These are phyloP conservation scores for Dryadomyces sulphureus DNA, from an alignment of 2,329 filamentous ascomycete species.

Conservation along the genomic window DNA sequence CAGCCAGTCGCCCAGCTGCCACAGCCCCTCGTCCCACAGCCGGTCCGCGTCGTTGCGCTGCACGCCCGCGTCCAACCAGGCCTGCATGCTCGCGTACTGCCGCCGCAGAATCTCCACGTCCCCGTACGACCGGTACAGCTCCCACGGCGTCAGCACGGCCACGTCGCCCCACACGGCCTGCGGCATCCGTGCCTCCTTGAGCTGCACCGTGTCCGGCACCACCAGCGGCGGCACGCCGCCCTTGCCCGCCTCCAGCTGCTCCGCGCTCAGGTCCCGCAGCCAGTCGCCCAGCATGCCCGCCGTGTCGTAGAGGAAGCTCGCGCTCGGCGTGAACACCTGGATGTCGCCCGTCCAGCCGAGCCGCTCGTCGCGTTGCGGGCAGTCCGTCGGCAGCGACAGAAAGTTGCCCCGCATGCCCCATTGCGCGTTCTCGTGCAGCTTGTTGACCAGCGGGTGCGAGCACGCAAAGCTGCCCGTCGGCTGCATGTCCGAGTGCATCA, in stretches of 20 bases:
- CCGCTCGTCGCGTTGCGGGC: constrained; percentile 39
- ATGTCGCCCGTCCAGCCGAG: constrained; percentile 38
- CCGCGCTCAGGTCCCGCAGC: constrained; percentile 28
- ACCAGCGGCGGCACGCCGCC: constrained; percentile 14
- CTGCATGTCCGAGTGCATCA: constrained; percentile 35
- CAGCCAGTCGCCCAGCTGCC: constrained; percentile 26
- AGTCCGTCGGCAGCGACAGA: constrained; percentile 40
- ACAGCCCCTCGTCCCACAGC: constrained; percentile 19
- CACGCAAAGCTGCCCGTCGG: constrained; percentile 34
- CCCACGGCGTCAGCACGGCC: constrained; percentile 16
- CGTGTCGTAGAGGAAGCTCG: constrained; percentile 38
- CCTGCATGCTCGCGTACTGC: constrained; percentile 15
- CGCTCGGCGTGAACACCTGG: constrained; percentile 33
- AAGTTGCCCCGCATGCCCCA: constrained; percentile 48
- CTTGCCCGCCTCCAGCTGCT: constrained; percentile 4
- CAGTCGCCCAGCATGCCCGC: constrained; percentile 33
- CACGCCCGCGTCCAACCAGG: constrained; percentile 14
- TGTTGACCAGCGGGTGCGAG: constrained; percentile 35
- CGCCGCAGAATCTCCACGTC: constrained; percentile 16
- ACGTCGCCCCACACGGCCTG: constrained; percentile 17
- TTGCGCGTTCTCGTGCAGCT: constrained; percentile 36
- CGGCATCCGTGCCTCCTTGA: not conserved
- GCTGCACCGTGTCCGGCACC: constrained; percentile 8
- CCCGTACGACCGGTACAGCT: constrained; percentile 15
- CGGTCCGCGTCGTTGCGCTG: constrained; percentile 13